Base-by-base conservation (phyloP, 441 rosid species). In the Populus hybrid region DNA sequence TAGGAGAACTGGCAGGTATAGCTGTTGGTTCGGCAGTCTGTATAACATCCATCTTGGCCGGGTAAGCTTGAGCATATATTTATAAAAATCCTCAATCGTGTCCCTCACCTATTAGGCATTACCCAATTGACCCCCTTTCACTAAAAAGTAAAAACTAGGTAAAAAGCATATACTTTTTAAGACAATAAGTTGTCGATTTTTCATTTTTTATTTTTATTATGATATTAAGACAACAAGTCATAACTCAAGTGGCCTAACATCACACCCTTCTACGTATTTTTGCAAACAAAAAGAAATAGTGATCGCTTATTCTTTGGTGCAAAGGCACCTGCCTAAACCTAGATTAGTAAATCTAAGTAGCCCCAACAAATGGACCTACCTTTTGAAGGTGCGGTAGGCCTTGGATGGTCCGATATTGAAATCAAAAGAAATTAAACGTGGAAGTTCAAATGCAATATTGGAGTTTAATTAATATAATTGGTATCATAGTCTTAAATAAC, bases 11-110 rank as follows among this genome's bases (percentile, higher is more conserved):
- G 26, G 93, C 94, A 10, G 93, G 94, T 26, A 40, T 89, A 2
- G 93, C 93, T n/a, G 94, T 89, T 70, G 94, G 92, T 32, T 89
- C 93, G 20, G 87, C 92, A 0, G 92, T 89, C 3, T 88, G 91
- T 85, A 85, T 88, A 79, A 84, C 90, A 75, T 89, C 95, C 23
- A 87, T 91, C 80, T 67, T 89, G 30, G 95, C 90, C 0, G 93
- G 95, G 91, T 88, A 88, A 86, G 86, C 68, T 10, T 4, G 4
- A 34, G 0, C 14, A 18, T 57, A n/a, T 34, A 18, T 66, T 8
- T 57, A 8, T 23, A 12, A 20, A 6, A 32, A 26, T 16, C 16
- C 32, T 35, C 59, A 42, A 20, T 26, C 2, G 20, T 46, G 18
- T 46, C 57, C 57, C 57, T 46, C 57, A 0, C 20, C 57, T 14